These are phyloP conservation scores for Pichia ethanolica DNA, from an alignment of 805 yeast genomes.

Conservation along the genomic window DNA sequence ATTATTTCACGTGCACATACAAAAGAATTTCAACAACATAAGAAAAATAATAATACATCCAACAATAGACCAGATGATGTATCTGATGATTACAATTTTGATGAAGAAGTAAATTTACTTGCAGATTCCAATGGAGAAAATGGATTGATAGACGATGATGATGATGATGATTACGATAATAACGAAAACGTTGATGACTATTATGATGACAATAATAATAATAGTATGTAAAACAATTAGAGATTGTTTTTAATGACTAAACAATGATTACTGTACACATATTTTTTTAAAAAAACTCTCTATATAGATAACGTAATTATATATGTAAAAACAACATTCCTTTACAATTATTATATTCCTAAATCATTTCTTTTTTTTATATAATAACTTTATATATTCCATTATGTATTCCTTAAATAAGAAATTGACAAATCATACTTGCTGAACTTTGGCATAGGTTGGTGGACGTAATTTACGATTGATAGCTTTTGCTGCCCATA, in stretches of 20 bases:
- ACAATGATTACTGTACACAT: too few relatives aligned
- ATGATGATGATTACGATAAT: background rate
- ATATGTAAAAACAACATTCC: too few relatives aligned
- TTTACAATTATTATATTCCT: too few relatives aligned
- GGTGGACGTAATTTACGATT: conserved; percentile 83
- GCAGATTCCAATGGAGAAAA: background rate
- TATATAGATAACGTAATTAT: too few relatives aligned
- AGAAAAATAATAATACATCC: background rate
- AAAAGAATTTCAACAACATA: conserved; percentile 66
- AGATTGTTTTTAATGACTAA: too few relatives aligned
- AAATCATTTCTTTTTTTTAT: too few relatives aligned
- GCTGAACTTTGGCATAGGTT: conserved; percentile 94
- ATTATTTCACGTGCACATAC: conserved; percentile 71
- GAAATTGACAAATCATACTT: conserved; percentile 37
- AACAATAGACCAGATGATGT: background rate
- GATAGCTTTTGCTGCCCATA: conserved; percentile 75
- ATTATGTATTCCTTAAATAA: too few relatives aligned
- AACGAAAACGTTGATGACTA: background rate
- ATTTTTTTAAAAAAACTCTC: too few relatives aligned
- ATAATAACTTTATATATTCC: too few relatives aligned
- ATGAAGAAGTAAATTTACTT: background rate
- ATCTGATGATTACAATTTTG: background rate
- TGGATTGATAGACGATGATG: background rate
- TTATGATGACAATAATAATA: too few relatives aligned
- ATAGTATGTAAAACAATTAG: too few relatives aligned